These are phyloP conservation scores for Gautieria morchelliformis DNA, from an alignment of 768 basidiomycete species.

Conservation along the genomic window DNA sequence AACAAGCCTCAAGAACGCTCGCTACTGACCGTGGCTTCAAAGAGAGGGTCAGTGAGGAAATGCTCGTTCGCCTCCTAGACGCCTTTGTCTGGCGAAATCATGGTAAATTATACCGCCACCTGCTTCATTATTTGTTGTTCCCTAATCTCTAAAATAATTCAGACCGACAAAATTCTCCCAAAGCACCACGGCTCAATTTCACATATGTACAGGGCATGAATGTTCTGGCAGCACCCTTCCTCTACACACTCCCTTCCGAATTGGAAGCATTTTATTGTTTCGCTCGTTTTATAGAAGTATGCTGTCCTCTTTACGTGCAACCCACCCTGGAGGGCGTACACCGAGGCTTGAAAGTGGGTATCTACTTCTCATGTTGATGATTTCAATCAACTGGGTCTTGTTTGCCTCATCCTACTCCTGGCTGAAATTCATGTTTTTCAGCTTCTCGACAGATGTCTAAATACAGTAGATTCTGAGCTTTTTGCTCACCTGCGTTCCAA, in stretches of 20 bases:
- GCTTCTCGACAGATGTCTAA: slow-evolving; percentile 88
- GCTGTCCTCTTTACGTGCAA: slow-evolving; percentile 93
- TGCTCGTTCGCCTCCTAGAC: slow-evolving; percentile 92
- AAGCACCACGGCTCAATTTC: slow-evolving; percentile 67
- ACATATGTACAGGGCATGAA: slow-evolving; percentile 99
- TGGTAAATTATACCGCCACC: slow-evolving; percentile 34
- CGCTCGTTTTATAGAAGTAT: slow-evolving; percentile 88
- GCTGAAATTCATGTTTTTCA: slow-evolving; percentile 20
- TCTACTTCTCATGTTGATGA: neutral
- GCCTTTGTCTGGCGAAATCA: slow-evolving; percentile 97
- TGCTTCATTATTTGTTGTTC: slow-evolving; percentile 1
- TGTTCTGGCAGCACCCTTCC: slow-evolving; percentile 93
- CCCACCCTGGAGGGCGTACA: slow-evolving; percentile 96
- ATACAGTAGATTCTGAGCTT: slow-evolving; percentile 83
- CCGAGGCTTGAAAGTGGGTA: slow-evolving; percentile 75
- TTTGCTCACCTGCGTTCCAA: slow-evolving; percentile 76
- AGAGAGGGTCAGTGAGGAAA: slow-evolving; percentile 91
- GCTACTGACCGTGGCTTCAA: slow-evolving; percentile 98
- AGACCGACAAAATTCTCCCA: slow-evolving; percentile 57
- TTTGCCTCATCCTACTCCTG: neutral
- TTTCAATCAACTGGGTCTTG: neutral
- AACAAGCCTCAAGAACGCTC: slow-evolving; percentile 49
- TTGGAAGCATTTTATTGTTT: slow-evolving; percentile 98
- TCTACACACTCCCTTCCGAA: slow-evolving; percentile 96
- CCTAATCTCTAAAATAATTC: neutral